Conservation (phyloP, 1,139 yeast species). For the Kodamaea ohmeri region DNA sequence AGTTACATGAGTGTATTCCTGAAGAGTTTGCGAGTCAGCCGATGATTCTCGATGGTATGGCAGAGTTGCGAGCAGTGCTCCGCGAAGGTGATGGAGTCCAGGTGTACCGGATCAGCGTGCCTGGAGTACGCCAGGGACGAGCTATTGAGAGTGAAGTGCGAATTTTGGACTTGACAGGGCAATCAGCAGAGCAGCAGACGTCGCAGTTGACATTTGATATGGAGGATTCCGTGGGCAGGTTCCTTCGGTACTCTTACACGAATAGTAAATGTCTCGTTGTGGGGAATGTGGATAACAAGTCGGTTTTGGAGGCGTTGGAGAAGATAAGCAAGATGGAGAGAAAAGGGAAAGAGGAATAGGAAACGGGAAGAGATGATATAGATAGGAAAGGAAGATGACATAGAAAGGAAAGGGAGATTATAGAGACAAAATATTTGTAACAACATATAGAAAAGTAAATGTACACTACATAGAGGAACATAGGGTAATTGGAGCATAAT, state of each 20-base stretch:
- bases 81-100: conserved; percentile 1
- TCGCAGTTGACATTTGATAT: background rate
- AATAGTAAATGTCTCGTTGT: conserved; percentile 26
- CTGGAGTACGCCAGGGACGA: conserved; percentile 8
- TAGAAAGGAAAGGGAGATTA: background rate
- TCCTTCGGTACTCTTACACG: conserved; percentile 17
- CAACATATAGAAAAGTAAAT: no score
- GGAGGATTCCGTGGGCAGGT: background rate
- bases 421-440: background rate
- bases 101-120: conserved; percentile 13
- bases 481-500: no score
- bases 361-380: conserved; percentile 12
- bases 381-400: conserved; percentile 9
- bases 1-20: conserved; percentile 1
- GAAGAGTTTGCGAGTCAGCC: conserved; percentile 10
- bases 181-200: conserved; percentile 1
- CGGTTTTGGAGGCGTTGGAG: conserved; percentile 16
- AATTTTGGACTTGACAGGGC: conserved; percentile 16
- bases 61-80: conserved; percentile 9
- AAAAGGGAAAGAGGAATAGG: conserved; percentile 10
- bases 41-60: conserved; percentile 11
- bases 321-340: conserved; percentile 15
- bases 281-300: conserved; percentile 12
- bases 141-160: conserved; percentile 15
- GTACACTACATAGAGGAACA: no score